Percentiles rank a stretch among this genome's conserved stretches.
Conservation (phyloP, 495 filamentous ascomycete genomes). For the Tuber umbilicatum region DNA sequence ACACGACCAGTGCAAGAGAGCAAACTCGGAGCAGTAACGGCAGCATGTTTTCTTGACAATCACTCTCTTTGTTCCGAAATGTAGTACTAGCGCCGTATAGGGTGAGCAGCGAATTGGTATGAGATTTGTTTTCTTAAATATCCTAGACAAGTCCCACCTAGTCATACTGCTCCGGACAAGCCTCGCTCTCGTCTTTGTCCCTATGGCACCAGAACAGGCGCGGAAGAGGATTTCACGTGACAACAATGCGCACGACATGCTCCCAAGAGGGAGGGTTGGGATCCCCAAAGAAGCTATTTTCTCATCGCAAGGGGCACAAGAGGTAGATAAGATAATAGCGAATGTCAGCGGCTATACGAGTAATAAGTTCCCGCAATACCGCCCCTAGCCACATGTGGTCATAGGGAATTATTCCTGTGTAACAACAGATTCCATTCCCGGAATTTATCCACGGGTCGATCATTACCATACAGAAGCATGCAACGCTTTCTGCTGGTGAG, state of each 20-base stretch:
- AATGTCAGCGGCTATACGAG: not conserved
- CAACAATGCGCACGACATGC: not conserved
- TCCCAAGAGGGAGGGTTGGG: too few relatives aligned
- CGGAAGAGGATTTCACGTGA: not conserved
- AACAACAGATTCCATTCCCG: not conserved
- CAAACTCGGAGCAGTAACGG: not conserved
- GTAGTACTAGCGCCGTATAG: not conserved
- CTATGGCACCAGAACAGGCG: not conserved
- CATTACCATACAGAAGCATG: not conserved
- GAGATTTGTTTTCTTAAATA: not conserved
- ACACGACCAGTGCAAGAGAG: not conserved
- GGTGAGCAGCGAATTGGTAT: not conserved
- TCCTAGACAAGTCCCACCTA: not conserved
- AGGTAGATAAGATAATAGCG: not conserved
- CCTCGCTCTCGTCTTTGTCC: not conserved
- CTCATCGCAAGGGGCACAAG: not conserved
- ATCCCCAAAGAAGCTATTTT: not conserved
- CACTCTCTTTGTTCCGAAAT: not conserved
- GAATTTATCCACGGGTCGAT: not conserved
- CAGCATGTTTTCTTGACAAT: not conserved
- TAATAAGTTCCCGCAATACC: not conserved
- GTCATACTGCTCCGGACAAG: not conserved
- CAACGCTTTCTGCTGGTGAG: not conserved
- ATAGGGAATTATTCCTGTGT: not conserved
- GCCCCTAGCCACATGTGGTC: not conserved